Conservation (phyloP, 164 flowering plant genomes). For the Cinnamomum chago region DNA sequence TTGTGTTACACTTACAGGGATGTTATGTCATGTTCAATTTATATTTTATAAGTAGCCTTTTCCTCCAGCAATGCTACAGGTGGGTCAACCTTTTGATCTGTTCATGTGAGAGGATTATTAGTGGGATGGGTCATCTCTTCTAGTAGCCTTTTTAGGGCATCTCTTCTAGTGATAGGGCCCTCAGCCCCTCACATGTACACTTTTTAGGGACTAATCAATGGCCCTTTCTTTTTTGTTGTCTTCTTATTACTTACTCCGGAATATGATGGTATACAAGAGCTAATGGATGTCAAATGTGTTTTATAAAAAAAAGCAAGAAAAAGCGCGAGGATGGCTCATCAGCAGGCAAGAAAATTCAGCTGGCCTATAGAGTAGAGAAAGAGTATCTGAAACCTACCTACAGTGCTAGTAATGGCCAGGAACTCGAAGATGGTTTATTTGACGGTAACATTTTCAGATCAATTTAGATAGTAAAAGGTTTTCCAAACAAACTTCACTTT, state of each 20-base stretch:
- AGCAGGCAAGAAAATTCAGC: constrained; percentile 39
- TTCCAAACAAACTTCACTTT: neutral
- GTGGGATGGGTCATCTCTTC: neutral
- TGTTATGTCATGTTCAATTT: neutral
- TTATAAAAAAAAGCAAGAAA: constrained; percentile 38
- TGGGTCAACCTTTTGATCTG: neutral
- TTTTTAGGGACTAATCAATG: neutral
- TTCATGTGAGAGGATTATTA: neutral
- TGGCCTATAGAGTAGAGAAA: constrained; percentile 77
- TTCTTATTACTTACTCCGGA: neutral
- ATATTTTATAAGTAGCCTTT: neutral
- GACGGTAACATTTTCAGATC: constrained; percentile 53
- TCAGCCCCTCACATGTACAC: neutral
- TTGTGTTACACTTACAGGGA: neutral
- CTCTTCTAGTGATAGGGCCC: neutral
- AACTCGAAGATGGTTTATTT: constrained; percentile 95
- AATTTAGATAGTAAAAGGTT: neutral
- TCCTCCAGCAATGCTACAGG: neutral
- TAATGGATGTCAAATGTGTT: constrained; percentile 11
- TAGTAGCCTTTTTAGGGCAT: neutral
- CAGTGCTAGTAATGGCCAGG: constrained; percentile 79
- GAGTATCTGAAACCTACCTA: constrained; percentile 81
- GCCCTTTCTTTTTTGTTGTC: neutral
- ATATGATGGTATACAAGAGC: neutral
- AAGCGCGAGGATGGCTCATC: constrained; percentile 45